A percentile compares a stretch with the other conserved stretches of the same genome.
Conservation (phyloP, 2,329 filamentous ascomycete genomes). For the Penicillium glabrum region DNA sequence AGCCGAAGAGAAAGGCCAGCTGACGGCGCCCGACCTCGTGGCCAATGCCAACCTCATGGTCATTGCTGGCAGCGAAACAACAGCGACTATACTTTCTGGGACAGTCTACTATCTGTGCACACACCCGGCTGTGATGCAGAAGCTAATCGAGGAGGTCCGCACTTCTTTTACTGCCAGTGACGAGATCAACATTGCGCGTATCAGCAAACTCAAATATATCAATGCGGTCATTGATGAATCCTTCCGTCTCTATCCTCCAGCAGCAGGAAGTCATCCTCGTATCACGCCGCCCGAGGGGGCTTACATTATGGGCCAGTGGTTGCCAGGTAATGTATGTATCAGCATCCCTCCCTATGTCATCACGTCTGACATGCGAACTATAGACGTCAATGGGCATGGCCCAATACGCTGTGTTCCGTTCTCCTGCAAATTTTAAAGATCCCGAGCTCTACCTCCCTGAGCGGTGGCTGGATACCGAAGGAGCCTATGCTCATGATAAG, state of each 20-base stretch:
- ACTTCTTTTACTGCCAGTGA: not conserved
- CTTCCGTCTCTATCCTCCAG: conserved; percentile 4
- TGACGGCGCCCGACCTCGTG: conserved; percentile 1
- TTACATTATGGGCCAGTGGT: conserved; percentile 3
- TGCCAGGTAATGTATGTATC: conserved; percentile 2
- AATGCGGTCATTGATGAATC: conserved; percentile 5
- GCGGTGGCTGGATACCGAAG: conserved; percentile 4
- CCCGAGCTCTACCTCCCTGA: conserved; percentile 2
- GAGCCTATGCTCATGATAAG: not conserved
- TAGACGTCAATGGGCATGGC: conserved; percentile 8
- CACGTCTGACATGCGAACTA: not conserved
- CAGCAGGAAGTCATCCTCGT: conserved; percentile 3
- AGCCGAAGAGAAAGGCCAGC: conserved; percentile 4
- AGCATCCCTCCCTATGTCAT: not conserved
- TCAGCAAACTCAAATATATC: conserved; percentile 1
- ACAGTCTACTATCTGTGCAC: not conserved
- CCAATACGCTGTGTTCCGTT: conserved; percentile 2
- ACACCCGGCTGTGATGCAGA: not conserved
- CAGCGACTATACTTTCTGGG: not conserved
- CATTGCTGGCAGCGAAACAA: not conserved
- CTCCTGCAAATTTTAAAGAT: conserved; percentile 6
- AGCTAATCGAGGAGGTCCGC: not conserved
- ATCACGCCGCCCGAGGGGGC: conserved; percentile 4
- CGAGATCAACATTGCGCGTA: not conserved
- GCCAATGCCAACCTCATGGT: conserved; percentile 9